These are phyloP conservation scores for Bacidia gigantensis DNA, from an alignment of 495 filamentous ascomycete species.

Conservation along the genomic window DNA sequence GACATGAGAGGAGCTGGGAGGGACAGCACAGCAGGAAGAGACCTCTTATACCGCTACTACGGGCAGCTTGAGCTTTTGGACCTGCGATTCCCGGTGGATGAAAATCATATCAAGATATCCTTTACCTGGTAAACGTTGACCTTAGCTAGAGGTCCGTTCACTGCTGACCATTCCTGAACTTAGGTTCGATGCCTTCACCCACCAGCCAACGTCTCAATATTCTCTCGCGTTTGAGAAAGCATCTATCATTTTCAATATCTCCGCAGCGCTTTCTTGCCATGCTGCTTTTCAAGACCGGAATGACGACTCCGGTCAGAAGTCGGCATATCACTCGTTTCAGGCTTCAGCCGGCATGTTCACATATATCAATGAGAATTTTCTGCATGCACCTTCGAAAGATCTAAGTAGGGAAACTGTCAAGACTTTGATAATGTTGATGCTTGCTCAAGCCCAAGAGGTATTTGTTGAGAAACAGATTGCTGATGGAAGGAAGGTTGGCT, in stretches of 20 bases:
- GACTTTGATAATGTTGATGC: conserved; percentile 78
- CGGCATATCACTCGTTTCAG: conserved; percentile 95
- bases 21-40: conserved; percentile 87
- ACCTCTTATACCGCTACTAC: conserved; percentile 93
- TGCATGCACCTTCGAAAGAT: conserved; percentile 91
- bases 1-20: conserved; percentile 97
- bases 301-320: conserved; percentile 87
- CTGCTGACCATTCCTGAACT: conserved; percentile 3
- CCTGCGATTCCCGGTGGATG: conserved; percentile 89
- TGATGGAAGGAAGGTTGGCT: conserved; percentile 83
- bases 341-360: conserved; percentile 98
- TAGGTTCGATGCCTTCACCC: conserved; percentile 98
- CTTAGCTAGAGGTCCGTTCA: not conserved
- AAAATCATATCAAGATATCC: conserved; percentile 96
- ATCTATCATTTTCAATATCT: conserved; percentile 99
- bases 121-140: conserved; percentile 73
- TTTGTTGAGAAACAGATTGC: conserved; percentile 93
- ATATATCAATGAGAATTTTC: conserved; percentile 98
- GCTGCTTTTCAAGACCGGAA: conserved; percentile 84
- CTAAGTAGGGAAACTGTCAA: conserved; percentile 91
- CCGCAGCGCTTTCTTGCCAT: conserved; percentile 90
- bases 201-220: conserved; percentile 89
- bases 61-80: conserved; percentile 92
- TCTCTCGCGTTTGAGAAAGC: conserved; percentile 96
- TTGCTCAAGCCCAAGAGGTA: conserved; percentile 92